phyloP scores from a whole-genome alignment of 768 basidiomycete species.

The Tricholoma matsutake region DNA sequence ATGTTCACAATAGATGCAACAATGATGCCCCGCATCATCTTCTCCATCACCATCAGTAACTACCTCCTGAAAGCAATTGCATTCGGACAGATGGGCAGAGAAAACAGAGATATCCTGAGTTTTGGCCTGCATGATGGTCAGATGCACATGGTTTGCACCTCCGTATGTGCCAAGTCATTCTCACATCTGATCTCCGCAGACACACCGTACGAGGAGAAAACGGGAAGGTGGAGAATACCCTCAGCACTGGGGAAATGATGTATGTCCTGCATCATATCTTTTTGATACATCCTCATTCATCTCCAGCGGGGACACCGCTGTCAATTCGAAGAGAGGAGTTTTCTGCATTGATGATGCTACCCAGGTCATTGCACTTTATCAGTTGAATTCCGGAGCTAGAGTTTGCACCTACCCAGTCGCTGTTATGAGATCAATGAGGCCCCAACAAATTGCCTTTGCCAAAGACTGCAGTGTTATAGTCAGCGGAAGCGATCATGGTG shows the following conservation, averaged over 20 bases:
- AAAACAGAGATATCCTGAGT: no score
- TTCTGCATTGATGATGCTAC: constrained; percentile 17
- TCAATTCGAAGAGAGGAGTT: constrained; percentile 9
- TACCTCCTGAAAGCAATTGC: no score
- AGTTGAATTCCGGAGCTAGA: neutral
- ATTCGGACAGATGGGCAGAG: no score
- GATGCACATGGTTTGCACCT: no score
- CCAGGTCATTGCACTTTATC: constrained; percentile 11
- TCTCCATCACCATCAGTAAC: no score
- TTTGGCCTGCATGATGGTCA: no score
- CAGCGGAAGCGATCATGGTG: no score
- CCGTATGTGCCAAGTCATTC: no score
- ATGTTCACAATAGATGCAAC: no score
- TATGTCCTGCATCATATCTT: no score
- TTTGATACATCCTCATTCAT: neutral
- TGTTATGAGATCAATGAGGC: neutral
- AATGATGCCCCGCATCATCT: no score
- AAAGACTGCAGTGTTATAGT: constrained; percentile 7
- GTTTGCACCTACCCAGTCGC: constrained; percentile 11
- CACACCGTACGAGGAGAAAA: constrained; percentile 14
- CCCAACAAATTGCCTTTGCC: constrained; percentile 9
- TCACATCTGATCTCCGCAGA: no score
- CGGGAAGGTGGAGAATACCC: constrained; percentile 8
- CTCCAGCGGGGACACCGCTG: constrained; percentile 9
- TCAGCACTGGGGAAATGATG: constrained; percentile 10